Percentiles rank a stretch among this genome's conserved stretches.
phyloP scores from a whole-genome alignment of 805 yeast genomes.

The Lachancea mirantina region DNA sequence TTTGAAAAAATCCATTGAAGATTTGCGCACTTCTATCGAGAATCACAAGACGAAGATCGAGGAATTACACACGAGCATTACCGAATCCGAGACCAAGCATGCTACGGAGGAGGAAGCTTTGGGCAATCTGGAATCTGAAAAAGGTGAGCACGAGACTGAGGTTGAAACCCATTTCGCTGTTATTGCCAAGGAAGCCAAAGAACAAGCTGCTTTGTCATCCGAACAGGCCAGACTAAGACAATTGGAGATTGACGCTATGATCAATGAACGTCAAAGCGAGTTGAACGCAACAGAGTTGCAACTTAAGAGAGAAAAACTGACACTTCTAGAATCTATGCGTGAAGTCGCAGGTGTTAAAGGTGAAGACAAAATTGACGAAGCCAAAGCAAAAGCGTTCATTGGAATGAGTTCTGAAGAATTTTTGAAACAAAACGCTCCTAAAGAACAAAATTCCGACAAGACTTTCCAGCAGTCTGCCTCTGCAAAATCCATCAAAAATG shows the following conservation, averaged over 20 bases:
- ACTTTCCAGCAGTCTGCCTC: conserved; percentile 2
- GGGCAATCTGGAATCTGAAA: conserved; percentile 28
- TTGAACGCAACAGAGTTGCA: conserved; percentile 31
- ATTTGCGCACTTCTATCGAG: conserved; percentile 31
- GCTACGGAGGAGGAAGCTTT: conserved; percentile 29
- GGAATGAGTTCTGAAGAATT: conserved; percentile 29
- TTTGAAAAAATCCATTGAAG: conserved; percentile 37
- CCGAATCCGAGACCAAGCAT: conserved; percentile 23
- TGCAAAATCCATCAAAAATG: conserved; percentile 6
- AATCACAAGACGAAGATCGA: conserved; percentile 32
- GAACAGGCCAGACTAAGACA: conserved; percentile 33
- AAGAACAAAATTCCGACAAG: conserved; percentile 7
- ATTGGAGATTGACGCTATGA: conserved; percentile 33
- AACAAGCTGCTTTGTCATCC: conserved; percentile 29
- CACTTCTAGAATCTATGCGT: conserved; percentile 32
- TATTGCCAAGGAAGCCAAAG: conserved; percentile 31
- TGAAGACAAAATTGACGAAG: conserved; percentile 26
- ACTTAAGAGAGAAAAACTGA: conserved; percentile 32
- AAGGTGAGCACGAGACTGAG: conserved; percentile 22
- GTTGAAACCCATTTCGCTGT: conserved; percentile 19
- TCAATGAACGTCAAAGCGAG: conserved; percentile 33
- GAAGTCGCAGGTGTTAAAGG: conserved; percentile 35
- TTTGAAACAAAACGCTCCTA: conserved; percentile 15
- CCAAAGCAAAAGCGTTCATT: conserved; percentile 26
- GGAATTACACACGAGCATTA: conserved; percentile 30